These are phyloP conservation scores for Boechera retrofracta DNA, from an alignment of 345 rosid species.

Conservation along the genomic window DNA sequence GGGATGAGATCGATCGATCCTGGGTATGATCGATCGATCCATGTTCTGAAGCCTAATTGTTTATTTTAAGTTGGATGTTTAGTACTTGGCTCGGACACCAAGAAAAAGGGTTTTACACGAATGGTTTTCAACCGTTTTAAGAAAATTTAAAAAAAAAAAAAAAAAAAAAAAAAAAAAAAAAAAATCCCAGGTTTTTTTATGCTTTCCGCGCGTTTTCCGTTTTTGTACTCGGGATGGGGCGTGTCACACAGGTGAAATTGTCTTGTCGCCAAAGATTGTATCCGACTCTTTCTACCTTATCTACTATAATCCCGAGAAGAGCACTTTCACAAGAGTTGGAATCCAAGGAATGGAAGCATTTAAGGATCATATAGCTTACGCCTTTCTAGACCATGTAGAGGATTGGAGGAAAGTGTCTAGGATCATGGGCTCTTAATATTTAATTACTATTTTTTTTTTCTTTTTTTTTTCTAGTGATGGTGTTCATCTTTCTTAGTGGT, in stretches of 20 bases:
- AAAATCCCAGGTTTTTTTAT: too few species aligned
- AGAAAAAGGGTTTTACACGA: too few species aligned
- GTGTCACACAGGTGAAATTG: constrained; percentile 15
- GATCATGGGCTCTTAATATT: background rate
- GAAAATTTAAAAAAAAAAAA: too few species aligned
- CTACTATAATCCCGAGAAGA: constrained; percentile 10
- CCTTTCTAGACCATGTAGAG: constrained; percentile 24
- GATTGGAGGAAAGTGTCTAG: background rate
- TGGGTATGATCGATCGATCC: too few species aligned
- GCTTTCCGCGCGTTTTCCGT: too few species aligned
- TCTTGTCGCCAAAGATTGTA: background rate
- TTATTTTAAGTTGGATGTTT: too few species aligned
- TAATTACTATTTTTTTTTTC: background rate
- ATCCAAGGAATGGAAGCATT: constrained; percentile 27
- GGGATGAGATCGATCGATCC: too few species aligned
- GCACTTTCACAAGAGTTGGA: background rate
- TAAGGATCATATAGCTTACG: background rate
- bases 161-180: too few species aligned
- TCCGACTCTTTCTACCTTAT: background rate
- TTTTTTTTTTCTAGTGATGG: background rate
- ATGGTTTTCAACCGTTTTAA: too few species aligned
- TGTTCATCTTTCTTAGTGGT: background rate
- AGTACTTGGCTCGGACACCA: too few species aligned
- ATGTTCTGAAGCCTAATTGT: too few species aligned
- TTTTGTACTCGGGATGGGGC: too few species aligned